Base-by-base conservation (phyloP, 2,329 filamentous ascomycete species). In the Fusarium setosum region DNA sequence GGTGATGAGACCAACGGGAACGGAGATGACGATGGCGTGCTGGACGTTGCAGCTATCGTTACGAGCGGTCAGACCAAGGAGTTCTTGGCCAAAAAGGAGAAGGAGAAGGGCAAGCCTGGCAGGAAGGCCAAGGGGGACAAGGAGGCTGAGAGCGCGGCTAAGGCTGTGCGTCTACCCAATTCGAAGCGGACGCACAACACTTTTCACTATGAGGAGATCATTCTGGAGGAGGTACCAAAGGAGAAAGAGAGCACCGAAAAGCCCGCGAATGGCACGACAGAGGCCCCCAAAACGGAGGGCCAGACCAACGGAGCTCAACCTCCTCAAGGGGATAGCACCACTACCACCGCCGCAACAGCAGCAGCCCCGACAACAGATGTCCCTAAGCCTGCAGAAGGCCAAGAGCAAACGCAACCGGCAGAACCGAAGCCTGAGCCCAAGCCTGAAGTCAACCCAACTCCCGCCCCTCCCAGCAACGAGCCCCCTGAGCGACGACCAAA, bases 21-120 rank as follows among this genome's bases (percentile, higher is more conserved):
- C 5, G 78, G 80, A 2, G 82, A 84, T 3, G 86, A 89, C 2
- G 92, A 95, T 58, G 92, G 92, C 21, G 91, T 94, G 9, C 82
- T 96, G 4, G 92, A 96, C 69, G 92, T 96, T 44, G 93, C 92
- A n/a, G 91, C 86, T 67, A 94, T 96, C 66, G 92, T 96, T 32
- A 91, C 91, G 1, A 91, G 89, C 69, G 92, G 92, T 29, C 92
- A 93, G 76, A 93, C 93, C 69, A 88, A 89, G 69, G 92, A 96
- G 71, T 95, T 94, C 70, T 81, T 96, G 6, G 92, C 92, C 10
- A 92, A 92, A 79, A 93, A 92, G 75, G 92, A 95, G 73, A 91
- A 89, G 74, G 91, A 94, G 73, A 94, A 84, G 20, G 88, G 85
- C 68, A 91, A 90, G 72, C 84, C 84, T 38, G 84, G 81, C 10